Conservation (phyloP, 2,329 filamentous ascomycete genomes). For the Paecilomyces sp. region DNA sequence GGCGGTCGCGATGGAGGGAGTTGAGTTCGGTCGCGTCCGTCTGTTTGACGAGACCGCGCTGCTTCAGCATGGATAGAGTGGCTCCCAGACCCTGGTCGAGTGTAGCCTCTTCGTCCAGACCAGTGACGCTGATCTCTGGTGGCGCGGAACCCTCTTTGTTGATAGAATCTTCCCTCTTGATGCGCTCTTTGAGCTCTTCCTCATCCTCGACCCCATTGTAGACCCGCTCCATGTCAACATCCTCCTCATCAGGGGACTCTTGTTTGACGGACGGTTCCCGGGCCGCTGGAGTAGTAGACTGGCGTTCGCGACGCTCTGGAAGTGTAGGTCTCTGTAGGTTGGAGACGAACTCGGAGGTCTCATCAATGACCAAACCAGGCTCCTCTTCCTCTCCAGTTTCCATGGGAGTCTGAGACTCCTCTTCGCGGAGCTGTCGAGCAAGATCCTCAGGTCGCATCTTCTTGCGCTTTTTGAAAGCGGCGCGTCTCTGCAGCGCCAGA, state of each 20-base stretch:
- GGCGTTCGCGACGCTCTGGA: conserved; percentile 44
- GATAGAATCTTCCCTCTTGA: conserved; percentile 42
- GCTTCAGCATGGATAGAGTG: conserved; percentile 72
- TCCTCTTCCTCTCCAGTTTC: conserved; percentile 55
- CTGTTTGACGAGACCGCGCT: conserved; percentile 72
- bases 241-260: conserved; percentile 10
- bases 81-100: conserved; percentile 73
- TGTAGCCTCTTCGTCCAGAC: conserved; percentile 77
- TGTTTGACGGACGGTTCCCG: conserved; percentile 19
- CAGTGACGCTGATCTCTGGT: conserved; percentile 52
- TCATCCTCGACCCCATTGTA: conserved; percentile 31
- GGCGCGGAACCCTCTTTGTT: conserved; percentile 19
- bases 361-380: conserved; percentile 80
- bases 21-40: conserved; percentile 58
- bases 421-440: conserved; percentile 67
- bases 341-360: conserved; percentile 90
- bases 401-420: conserved; percentile 45
- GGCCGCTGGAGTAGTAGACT: conserved; percentile 26
- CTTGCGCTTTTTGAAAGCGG: conserved; percentile 86
- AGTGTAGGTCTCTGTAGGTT: conserved; percentile 64
- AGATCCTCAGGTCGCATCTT: conserved; percentile 80
- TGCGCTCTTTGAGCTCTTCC: conserved; percentile 42
- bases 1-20: conserved; percentile 60
- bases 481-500: conserved; percentile 72
- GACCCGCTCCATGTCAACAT: conserved; percentile 13